Base-by-base conservation (phyloP, 805 yeast species). In the Wickerhamiella brachini region DNA sequence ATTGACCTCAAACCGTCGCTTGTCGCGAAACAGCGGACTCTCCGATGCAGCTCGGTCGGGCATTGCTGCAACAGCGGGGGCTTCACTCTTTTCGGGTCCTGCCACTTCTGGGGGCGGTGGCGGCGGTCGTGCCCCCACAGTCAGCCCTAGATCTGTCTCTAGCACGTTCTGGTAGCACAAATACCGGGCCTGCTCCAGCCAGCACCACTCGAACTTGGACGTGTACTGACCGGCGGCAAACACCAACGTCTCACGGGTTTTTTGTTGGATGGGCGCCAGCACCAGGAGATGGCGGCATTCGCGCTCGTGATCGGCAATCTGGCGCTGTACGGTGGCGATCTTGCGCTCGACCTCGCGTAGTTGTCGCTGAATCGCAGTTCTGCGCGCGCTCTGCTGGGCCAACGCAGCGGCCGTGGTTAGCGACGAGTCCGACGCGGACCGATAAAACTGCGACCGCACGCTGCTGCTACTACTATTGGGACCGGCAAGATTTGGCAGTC, bases 121-220 rank as follows among this genome's bases (percentile, higher is more conserved):
- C 22, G 17, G 29, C 21, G 9, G 18, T 17, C 17, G 17, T 2
- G 20, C 18, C 20, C 50, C 48, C 41, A 44, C 50, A 15, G 51
- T 51, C 20, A 49, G 31, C 5, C 24, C 56, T 31, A 56, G 55
- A 47, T 66, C 71, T 51, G 57, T 55, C 29, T 54, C 60, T 48
- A 73, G 59, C 17, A 75, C 62, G 38, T 64, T 64, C 15, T 66
- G 55, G 59, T 74, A 75, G 23, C 72, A 68, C 23, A 63, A 62
- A 45, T 71, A 68, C 47, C 77, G 69, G 50, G 73, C 70, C 13
- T 72, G 64, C 52, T 81, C 83, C 52, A 73, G 73, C 71, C 79
- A 72, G 38, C 75, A 63, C 78, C 80, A 76, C 53, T 79, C 81
- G 45, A 80, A 62, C 54, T 75, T 73, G 23, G 77, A 70, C n/a